Base-by-base conservation (phyloP, 768 basidiomycete species). In the Termitomyces sp. region DNA sequence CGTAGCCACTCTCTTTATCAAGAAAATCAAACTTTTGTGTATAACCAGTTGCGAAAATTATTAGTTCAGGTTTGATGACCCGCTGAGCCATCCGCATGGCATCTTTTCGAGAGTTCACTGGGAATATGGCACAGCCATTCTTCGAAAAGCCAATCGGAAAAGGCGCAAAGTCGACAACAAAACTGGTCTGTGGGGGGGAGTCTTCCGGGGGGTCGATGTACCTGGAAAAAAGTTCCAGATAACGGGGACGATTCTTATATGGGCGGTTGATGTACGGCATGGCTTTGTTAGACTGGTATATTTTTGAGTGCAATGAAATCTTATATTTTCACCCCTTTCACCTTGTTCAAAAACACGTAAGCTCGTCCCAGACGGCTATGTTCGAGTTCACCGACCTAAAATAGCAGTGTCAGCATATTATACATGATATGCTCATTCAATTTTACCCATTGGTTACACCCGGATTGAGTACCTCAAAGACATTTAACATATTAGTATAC, bases 291-390 rank as follows among this genome's bases (percentile, higher is more conserved):
- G 80, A 80, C 76, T 82, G 56, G 7, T 30, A 20, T 24, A 20
- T 33, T 20, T 9, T 22, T 43, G 9, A 42, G 30, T 53, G 8
- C 14, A 18, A 54, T 40, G 12, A 22, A 54, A 43, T 36, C 45
- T 51, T 54, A 14, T 26, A 20, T 36, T 54, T 59, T 42, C 7
- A 6, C 3, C n/a, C n/a, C 28, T 33, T 54, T 48, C 49, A 78
- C 78, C 68, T 84, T 84, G 70, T 84, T 85, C 54, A 86, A 68
- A 66, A 86, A 86, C 28, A 84, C 83, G 66, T 85, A 86, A 18
- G 84, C 83, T 47, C 84, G 69, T 1, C 84, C 84, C 28, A 83
- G 72, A 33, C 81, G 70, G 26, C 79, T 78, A 0, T 75, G 72
- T 18, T 80, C 80, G 2, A 84, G 71, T 64, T 83, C 81, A 2